Evolutionary conservation across 139 green algal genomes (phyloP).

Genomic region (Raphidocelis subcapitata): DNA sequence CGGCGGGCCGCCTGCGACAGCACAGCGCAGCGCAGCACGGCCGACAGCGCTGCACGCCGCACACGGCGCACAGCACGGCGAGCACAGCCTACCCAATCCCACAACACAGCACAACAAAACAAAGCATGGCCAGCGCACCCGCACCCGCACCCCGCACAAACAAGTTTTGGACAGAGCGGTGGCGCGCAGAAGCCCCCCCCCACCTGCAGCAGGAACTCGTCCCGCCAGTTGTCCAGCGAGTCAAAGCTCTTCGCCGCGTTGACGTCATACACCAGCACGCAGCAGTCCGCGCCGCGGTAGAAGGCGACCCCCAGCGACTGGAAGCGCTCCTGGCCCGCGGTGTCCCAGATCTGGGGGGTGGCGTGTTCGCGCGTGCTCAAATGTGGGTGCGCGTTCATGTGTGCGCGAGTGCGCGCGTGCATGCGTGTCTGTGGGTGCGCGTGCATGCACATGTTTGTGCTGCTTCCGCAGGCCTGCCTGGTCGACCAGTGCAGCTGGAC

Average conservation of each 20-base stretch:
- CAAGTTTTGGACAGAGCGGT: too few species aligned
- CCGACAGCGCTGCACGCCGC: too few species aligned
- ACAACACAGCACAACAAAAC: too few species aligned
- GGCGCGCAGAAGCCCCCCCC: not conserved
- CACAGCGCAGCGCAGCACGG: too few species aligned
- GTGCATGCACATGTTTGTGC: too few species aligned
- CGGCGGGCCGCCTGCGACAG: too few species aligned
- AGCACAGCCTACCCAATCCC: too few species aligned
- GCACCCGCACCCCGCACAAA: too few species aligned
- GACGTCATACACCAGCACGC: constrained; percentile 97
- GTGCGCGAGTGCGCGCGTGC: not conserved
- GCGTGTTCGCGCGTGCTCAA: not conserved
- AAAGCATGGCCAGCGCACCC: too few species aligned
- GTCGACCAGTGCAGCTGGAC: too few species aligned
- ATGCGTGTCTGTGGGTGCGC: not conserved
- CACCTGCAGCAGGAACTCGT: constrained; percentile 98
- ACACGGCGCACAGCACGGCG: too few species aligned
- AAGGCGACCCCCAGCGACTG: constrained; percentile 97
- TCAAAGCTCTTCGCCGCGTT: constrained; percentile 96
- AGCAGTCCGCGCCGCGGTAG: constrained; percentile 98
- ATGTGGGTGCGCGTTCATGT: not conserved
- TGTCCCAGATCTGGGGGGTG: constrained; percentile 95
- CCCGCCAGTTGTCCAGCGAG: constrained; percentile 96
- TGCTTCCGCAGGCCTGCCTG: too few species aligned
- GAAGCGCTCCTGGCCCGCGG: constrained; percentile 96